phyloP scores from a whole-genome alignment of 805 yeast genomes.

The Maudiozyma barnettii region DNA sequence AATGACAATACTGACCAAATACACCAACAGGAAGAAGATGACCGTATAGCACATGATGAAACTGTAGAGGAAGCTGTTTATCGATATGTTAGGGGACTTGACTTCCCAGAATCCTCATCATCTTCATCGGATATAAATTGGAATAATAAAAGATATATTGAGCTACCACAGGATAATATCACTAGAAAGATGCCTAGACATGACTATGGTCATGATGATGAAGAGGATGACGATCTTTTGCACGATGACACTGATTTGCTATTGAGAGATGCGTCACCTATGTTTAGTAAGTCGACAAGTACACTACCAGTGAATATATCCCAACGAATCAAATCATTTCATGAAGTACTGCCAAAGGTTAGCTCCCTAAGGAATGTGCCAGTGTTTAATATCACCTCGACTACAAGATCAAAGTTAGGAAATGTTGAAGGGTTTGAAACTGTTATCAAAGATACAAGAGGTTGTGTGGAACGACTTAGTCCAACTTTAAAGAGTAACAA shows the following conservation, averaged over 20 bases:
- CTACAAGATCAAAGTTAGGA: background rate
- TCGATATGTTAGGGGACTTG: slow-evolving; percentile 44
- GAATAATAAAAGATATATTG: background rate
- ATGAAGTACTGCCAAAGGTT: slow-evolving; percentile 12
- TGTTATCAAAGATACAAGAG: background rate
- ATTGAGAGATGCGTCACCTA: background rate
- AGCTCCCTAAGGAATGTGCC: background rate
- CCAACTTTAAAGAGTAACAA: too few relatives aligned
- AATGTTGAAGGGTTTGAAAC: background rate
- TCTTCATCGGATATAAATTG: background rate
- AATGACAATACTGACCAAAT: too few relatives aligned
- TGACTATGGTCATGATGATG: background rate
- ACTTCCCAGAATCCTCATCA: background rate
- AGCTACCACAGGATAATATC: background rate
- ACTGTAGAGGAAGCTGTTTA: slow-evolving; percentile 58
- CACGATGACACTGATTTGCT: background rate
- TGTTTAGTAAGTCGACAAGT: background rate
- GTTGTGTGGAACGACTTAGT: background rate
- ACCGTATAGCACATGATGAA: too few relatives aligned
- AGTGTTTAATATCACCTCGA: too few relatives aligned
- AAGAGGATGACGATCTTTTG: background rate
- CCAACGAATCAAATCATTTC: slow-evolving; percentile 2
- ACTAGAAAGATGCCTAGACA: background rate
- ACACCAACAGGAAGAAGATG: too few relatives aligned
- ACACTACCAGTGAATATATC: background rate